Conservation (phyloP, 805 yeast species). For the Sugiyamaella americana region DNA sequence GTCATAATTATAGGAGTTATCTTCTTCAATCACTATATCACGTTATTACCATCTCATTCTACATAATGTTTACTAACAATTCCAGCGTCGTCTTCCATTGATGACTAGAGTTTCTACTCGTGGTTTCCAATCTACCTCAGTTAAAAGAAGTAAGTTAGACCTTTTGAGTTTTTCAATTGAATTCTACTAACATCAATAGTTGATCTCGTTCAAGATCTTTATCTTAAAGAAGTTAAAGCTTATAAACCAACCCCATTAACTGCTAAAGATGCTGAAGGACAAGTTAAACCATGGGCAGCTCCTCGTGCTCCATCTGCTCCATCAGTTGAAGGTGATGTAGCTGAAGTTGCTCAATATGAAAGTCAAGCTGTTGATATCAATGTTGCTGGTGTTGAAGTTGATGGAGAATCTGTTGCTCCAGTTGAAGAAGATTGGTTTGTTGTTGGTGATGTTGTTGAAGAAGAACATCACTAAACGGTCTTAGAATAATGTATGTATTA, state of each 20-base stretch:
- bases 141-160: conserved; percentile 9
- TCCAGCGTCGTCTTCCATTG: conserved; percentile 11
- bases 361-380: conserved; percentile 39
- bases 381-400: conserved; percentile 21
- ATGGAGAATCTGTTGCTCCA: conserved; percentile 19
- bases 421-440: conserved; percentile 39
- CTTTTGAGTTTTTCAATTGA: conserved; percentile 2
- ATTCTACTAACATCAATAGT: not conserved
- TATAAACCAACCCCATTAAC: conserved; percentile 79
- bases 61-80: conserved; percentile 4
- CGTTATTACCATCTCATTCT: too few species aligned
- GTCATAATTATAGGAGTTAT: too few species aligned
- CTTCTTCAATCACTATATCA: too few species aligned
- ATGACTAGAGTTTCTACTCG: conserved; percentile 12
- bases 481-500: not conserved
- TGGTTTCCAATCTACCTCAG: conserved; percentile 16
- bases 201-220: conserved; percentile 73
- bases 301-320: conserved; percentile 80
- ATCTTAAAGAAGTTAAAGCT: conserved; percentile 77
- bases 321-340: conserved; percentile 66
- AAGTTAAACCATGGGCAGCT: conserved; percentile 75
- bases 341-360: conserved; percentile 44
- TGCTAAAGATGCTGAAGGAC: conserved; percentile 67
- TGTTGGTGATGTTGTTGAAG: conserved; percentile 33
- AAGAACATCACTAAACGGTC: conserved; percentile 29